These are phyloP conservation scores for Diplodia corticola DNA, from an alignment of 2,329 filamentous ascomycete species.

Conservation along the genomic window DNA sequence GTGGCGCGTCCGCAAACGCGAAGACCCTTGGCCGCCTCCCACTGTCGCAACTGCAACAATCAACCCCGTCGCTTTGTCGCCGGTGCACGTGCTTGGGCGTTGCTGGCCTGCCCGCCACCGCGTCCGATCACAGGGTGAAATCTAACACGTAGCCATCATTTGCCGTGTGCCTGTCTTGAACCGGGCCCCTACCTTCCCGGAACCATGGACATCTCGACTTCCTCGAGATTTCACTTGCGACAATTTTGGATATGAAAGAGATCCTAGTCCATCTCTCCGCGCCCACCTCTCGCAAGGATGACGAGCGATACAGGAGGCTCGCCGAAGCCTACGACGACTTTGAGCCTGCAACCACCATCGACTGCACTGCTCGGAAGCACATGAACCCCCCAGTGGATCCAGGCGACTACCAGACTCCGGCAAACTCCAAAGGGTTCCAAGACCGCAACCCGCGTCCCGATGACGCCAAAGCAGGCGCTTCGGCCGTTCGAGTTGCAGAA, in stretches of 20 bases:
- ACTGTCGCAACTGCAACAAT: not conserved
- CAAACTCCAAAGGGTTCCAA: not conserved
- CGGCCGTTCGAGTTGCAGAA: not conserved
- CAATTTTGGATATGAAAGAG: constrained; percentile 39
- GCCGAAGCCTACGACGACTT: constrained; percentile 45
- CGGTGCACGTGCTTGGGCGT: not conserved
- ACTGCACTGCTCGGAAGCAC: not conserved
- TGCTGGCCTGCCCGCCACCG: not conserved
- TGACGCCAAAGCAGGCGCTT: not conserved
- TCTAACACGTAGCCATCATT: not conserved
- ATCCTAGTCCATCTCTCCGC: constrained; percentile 50
- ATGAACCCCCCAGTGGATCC: not conserved
- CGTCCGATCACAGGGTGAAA: not conserved
- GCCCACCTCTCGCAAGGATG: constrained; percentile 43
- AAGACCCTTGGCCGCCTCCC: not conserved
- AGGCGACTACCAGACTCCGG: not conserved
- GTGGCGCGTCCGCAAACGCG: not conserved
- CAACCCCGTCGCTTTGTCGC: not conserved
- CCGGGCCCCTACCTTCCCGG: not conserved
- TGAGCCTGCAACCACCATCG: constrained; percentile 24
- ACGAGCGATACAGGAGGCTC: constrained; percentile 44
- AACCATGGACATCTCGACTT: constrained; percentile 14
- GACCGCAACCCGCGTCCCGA: not conserved
- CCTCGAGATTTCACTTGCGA: not conserved
- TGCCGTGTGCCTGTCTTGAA: not conserved